Evolutionary conservation across 2,329 filamentous ascomycete species (phyloP).

Genomic region (Aspergillus pseudoterreus): DNA sequence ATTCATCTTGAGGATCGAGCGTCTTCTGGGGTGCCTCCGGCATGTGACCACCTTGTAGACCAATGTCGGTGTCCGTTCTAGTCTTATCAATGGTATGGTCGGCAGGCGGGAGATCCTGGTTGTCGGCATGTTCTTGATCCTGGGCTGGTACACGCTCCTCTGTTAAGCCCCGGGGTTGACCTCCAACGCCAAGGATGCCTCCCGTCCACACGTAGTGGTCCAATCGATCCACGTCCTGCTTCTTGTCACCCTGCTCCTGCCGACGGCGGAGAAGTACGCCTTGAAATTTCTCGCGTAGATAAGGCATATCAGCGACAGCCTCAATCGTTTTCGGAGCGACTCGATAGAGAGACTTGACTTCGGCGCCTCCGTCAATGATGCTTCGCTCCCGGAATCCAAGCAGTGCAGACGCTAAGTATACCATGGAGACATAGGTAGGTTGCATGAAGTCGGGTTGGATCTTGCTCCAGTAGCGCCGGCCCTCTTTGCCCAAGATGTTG

Average conservation of each 20-base stretch:
- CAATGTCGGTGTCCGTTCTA: not conserved
- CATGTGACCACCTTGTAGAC: slow-evolving; percentile 1
- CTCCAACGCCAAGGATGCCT: slow-evolving; percentile 28
- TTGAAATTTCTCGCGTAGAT: slow-evolving; percentile 39
- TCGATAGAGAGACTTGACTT: slow-evolving; percentile 25
- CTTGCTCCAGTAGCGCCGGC: slow-evolving; percentile 31
- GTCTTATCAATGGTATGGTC: not conserved
- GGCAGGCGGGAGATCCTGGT: not conserved
- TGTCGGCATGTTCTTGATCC: not conserved
- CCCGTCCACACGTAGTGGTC: slow-evolving; percentile 33
- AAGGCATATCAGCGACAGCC: slow-evolving; percentile 36
- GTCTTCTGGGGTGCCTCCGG: slow-evolving; percentile 6
- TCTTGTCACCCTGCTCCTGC: slow-evolving; percentile 21
- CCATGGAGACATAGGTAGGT: slow-evolving; percentile 43
- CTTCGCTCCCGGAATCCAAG: slow-evolving; percentile 34
- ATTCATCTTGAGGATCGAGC: slow-evolving; percentile 20
- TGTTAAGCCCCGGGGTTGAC: slow-evolving; percentile 7
- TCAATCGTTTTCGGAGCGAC: slow-evolving; percentile 35
- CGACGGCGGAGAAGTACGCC: slow-evolving; percentile 36
- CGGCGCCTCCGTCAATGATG: slow-evolving; percentile 28
- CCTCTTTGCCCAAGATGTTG: slow-evolving; percentile 29
- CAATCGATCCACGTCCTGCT: slow-evolving; percentile 6
- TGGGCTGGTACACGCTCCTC: not conserved
- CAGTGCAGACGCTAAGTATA: slow-evolving; percentile 41
- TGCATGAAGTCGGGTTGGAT: slow-evolving; percentile 39